Evolutionary conservation across 176 grass and related monocot species (phyloP), one percentile per base, ranked within the genome.

Genomic region (Paspalum notatum): DNA sequence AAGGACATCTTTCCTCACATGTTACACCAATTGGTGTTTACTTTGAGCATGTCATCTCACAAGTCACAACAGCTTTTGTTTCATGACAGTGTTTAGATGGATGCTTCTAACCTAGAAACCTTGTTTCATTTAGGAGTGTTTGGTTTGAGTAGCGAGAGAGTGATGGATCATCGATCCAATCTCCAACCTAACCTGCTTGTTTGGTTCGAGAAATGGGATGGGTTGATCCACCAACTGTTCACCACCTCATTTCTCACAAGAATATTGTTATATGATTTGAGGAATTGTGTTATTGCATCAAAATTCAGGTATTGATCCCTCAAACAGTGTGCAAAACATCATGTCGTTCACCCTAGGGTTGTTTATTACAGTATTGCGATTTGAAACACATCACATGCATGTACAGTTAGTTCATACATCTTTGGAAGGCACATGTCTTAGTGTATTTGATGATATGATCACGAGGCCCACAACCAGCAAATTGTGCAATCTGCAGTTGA

Each of bases 81-180:
- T 24, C 57, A 67, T 57, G 52, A 16, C 78, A 42, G 24, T 68
- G 46, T 54, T 52, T 86, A 7, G 51, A 71, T 67, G 41, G 46
- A 74, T 66, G 20, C 15, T 32, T 51, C 26, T 71, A 11, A 53
- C 37, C 3, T 69, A 42, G 24, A 82, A 62, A 40, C 43, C 39
- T 1, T 49, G 21, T 79, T 79, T 17, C n/a, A 51, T 77, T 32
- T 50, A 48, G 44, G 44, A 13, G 21, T 70, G 22, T 49, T 70
- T 70, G 67, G 44, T 70, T 70, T 70, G 20, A 70, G 43, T 49
- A 49, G 44, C 25, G 44, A 48, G 67, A 25, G 43, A 12, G 3
- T 47, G 43, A 69, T 68, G 65, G 62, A 4, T 41, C 63, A 42
- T 66, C 3, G 8, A 43, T 43, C 16, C 20, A 21, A 21, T 39